Evolutionary conservation across 441 rosid genomes (phyloP).

Genomic region (Geranium incanum): DNA sequence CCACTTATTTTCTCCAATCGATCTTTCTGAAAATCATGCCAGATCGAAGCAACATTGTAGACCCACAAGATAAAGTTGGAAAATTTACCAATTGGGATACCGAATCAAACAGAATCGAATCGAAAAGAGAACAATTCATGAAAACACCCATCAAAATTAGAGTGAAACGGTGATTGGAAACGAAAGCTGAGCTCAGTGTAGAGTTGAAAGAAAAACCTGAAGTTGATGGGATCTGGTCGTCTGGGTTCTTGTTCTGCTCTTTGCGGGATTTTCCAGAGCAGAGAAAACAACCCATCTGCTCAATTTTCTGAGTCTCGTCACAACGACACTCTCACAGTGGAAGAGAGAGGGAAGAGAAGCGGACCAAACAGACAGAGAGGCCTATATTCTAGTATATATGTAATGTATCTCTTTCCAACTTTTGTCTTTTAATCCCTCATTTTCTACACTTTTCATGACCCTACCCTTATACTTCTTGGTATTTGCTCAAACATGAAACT

Average conservation of each 20-base stretch:
- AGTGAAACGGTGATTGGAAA: background rate
- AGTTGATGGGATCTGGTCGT: constrained; percentile 38
- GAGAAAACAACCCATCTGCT: constrained; percentile 65
- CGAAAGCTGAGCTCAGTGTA: constrained; percentile 2
- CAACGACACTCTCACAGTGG: constrained; percentile 1
- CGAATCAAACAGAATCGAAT: background rate
- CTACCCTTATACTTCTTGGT: background rate
- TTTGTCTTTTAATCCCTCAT: background rate
- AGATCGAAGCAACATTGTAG: background rate
- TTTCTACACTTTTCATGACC: background rate
- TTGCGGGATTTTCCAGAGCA: constrained; percentile 54
- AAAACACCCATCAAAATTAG: background rate
- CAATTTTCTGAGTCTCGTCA: background rate
- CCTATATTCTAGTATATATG: background rate
- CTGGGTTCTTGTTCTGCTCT: constrained; percentile 30
- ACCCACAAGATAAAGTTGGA: background rate
- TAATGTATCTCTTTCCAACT: background rate
- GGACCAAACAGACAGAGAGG: background rate
- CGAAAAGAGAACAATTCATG: background rate
- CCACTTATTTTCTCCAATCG: background rate
- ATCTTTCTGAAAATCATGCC: background rate
- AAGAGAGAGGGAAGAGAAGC: background rate
- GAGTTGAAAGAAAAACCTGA: constrained; percentile 32
- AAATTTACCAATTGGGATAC: background rate
- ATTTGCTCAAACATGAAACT: background rate